These are phyloP conservation scores for Aspergillus hiratsukae DNA, from an alignment of 2,329 filamentous ascomycete genomes.

Conservation along the genomic window DNA sequence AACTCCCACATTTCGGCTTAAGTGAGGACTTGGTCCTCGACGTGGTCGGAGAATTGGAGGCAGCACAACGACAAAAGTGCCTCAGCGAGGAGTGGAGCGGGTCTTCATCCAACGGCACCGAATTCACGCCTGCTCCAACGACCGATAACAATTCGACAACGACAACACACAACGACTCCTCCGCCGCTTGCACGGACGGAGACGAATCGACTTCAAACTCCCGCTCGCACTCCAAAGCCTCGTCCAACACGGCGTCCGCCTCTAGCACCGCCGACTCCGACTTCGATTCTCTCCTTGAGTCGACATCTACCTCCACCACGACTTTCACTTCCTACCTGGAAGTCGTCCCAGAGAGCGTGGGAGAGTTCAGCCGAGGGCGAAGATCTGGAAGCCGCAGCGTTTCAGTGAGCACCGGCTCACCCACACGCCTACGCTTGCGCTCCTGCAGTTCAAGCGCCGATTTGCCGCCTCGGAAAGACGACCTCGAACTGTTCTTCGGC, in stretches of 20 bases:
- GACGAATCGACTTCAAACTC: neutral
- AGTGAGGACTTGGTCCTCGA: neutral
- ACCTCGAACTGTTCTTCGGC: neutral
- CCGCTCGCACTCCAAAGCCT: neutral
- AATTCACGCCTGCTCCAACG: neutral
- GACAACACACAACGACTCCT: neutral
- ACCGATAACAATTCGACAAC: neutral
- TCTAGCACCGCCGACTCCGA: neutral
- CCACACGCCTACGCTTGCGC: neutral
- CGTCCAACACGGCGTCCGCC: neutral
- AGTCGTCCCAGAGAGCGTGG: neutral
- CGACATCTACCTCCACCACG: neutral
- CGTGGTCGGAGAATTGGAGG: neutral
- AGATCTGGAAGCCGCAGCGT: neutral
- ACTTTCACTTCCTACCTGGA: constrained; percentile 10
- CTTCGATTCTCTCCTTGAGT: neutral
- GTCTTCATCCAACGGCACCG: neutral
- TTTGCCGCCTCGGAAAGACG: neutral
- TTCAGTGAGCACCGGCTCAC: neutral
- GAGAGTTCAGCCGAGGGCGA: neutral
- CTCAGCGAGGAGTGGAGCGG: neutral
- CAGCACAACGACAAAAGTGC: neutral
- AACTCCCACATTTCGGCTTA: neutral
- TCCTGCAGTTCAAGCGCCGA: neutral
- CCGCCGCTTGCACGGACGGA: neutral